These are phyloP conservation scores for Hanseniaspora taiwanica DNA, from an alignment of 805 yeast genomes.

Conservation along the genomic window DNA sequence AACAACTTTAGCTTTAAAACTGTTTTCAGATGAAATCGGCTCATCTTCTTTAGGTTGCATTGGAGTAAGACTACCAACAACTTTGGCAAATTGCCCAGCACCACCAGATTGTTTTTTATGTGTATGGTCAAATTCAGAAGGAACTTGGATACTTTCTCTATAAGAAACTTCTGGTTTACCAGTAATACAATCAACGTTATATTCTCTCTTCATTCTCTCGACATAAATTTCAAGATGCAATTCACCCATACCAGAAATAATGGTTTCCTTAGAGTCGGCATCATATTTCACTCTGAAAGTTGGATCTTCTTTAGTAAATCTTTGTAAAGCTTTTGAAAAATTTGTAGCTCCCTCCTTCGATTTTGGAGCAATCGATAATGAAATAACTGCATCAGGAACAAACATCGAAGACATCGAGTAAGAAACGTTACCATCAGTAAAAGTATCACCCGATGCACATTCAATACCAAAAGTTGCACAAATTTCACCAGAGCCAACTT, in stretches of 20 bases:
- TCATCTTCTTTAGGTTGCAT: constrained; percentile 31
- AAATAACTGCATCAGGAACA: constrained; percentile 97
- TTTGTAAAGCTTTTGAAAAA: constrained; percentile 91
- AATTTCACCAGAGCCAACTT: constrained; percentile 94
- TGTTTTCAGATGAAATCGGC: constrained; percentile 32
- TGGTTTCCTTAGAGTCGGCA: constrained; percentile 80
- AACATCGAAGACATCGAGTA: constrained; percentile 95
- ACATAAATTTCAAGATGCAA: constrained; percentile 93
- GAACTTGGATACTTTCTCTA: constrained; percentile 74
- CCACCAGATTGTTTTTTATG: constrained; percentile 99
- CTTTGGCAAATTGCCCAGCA: constrained; percentile 98
- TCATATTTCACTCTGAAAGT: constrained; percentile 91
- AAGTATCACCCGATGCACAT: constrained; percentile 97
- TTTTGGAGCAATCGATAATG: constrained; percentile 80
- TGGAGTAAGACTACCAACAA: constrained; percentile 68
- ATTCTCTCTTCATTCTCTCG: constrained; percentile 96
- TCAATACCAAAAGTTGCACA: constrained; percentile 99
- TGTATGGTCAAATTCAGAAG: constrained; percentile 76
- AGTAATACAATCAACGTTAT: constrained; percentile 86
- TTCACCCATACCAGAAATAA: constrained; percentile 95
- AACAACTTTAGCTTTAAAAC: constrained; percentile 75
- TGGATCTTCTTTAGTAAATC: constrained; percentile 98
- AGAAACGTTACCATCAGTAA: constrained; percentile 62
- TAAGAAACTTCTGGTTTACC: constrained; percentile 98
- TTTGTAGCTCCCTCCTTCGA: constrained; percentile 73